Evolutionary conservation across 2,329 filamentous ascomycete genomes (phyloP).

Genomic region (Cercospora sp.): DNA sequence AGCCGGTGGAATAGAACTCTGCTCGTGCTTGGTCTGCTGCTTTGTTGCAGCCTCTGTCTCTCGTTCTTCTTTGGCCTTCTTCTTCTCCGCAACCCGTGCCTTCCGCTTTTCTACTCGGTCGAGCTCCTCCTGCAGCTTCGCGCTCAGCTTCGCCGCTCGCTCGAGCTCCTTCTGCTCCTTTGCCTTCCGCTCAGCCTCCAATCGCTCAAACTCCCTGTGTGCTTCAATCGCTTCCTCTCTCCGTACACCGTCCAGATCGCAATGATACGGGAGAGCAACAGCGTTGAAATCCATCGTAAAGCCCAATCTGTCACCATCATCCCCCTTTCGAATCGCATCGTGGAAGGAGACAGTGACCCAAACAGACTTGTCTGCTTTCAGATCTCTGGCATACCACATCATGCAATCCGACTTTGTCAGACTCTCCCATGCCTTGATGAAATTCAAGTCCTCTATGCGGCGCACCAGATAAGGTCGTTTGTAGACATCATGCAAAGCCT

Average conservation of each 20-base stretch:
- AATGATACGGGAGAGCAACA: not conserved
- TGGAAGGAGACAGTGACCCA: constrained; percentile 3
- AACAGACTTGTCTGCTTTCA: not conserved
- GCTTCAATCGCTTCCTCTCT: constrained; percentile 1
- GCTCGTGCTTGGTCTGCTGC: not conserved
- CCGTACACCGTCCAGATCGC: not conserved
- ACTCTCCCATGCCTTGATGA: constrained; percentile 9
- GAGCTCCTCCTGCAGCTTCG: not conserved
- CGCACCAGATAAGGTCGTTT: constrained; percentile 4
- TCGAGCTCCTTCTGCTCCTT: not conserved
- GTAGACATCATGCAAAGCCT: constrained; percentile 8
- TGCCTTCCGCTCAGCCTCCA: not conserved
- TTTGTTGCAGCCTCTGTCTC: not conserved
- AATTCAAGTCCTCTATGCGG: not conserved
- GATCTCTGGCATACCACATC: constrained; percentile 1
- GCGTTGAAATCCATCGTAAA: not conserved
- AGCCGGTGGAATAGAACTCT: not conserved
- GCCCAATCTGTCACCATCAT: not conserved
- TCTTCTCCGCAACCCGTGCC: not conserved
- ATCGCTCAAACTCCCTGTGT: not conserved
- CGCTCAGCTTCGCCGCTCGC: not conserved
- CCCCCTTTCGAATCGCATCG: not conserved
- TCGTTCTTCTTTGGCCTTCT: not conserved
- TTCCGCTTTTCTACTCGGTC: not conserved
- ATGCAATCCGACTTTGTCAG: constrained; percentile 5